phyloP scores from a whole-genome alignment of 1,284 basidiomycete genomes.

The Ceratobasidium sp. region DNA sequence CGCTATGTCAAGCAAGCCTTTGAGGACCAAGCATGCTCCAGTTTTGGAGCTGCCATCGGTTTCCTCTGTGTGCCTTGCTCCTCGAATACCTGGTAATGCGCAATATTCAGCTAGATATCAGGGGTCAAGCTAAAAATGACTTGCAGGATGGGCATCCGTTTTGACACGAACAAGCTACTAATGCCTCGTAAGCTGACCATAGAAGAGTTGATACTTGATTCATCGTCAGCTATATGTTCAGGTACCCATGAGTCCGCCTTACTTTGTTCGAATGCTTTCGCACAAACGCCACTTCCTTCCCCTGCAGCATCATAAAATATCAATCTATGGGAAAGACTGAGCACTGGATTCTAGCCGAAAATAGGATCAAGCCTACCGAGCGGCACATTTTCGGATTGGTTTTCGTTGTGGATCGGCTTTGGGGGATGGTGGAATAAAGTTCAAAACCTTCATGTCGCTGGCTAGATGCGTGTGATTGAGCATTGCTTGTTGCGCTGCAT shows the following conservation, averaged over 20 bases:
- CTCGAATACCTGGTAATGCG: slow-evolving; percentile 63
- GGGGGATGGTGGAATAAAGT: slow-evolving; percentile 83
- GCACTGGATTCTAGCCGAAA: neutral
- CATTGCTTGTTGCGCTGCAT: slow-evolving; percentile 84
- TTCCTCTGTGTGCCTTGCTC: slow-evolving; percentile 65
- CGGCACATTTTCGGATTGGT: slow-evolving; percentile 75
- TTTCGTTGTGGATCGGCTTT: slow-evolving; percentile 74
- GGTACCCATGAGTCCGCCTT: slow-evolving; percentile 39
- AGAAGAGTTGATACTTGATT: slow-evolving; percentile 65
- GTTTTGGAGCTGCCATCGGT: slow-evolving; percentile 72
- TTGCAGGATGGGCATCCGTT: slow-evolving; percentile 78
- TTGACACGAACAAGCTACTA: slow-evolving; percentile 73
- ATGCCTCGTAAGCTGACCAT: slow-evolving; percentile 63
- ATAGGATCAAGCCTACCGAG: slow-evolving; percentile 57
- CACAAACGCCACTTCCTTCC: slow-evolving; percentile 72
- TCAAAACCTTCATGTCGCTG: slow-evolving; percentile 73
- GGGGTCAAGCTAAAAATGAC: slow-evolving; percentile 43
- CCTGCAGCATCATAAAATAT: slow-evolving; percentile 84
- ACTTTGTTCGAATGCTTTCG: slow-evolving; percentile 86
- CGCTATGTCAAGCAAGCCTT: slow-evolving; percentile 62
- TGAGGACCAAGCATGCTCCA: slow-evolving; percentile 74
- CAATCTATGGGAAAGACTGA: slow-evolving; percentile 56
- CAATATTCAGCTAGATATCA: neutral
- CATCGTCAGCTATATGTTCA: slow-evolving; percentile 15
- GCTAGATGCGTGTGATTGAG: slow-evolving; percentile 72